phyloP scores from a whole-genome alignment of 176 grass and related monocot genomes.

The Guadua angustifolia region DNA sequence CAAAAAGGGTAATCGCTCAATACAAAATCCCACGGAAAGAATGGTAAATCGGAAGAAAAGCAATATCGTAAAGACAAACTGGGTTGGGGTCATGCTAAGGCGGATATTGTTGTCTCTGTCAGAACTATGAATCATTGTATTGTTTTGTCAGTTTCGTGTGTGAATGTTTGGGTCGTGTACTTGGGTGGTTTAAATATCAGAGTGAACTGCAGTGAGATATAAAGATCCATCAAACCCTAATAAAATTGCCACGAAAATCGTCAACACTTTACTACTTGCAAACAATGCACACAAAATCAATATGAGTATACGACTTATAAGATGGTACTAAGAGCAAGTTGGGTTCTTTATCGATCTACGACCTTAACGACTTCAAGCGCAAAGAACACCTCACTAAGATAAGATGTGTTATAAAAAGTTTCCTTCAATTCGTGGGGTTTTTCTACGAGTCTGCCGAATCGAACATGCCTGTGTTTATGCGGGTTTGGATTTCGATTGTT shows the following conservation, averaged over 20 bases:
- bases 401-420: background rate
- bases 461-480: background rate
- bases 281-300: background rate
- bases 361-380: background rate
- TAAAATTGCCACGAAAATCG: background rate
- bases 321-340: background rate
- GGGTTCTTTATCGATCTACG: background rate
- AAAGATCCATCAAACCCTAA: background rate
- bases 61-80: background rate
- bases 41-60: slow-evolving; percentile 33
- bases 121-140: background rate
- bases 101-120: background rate
- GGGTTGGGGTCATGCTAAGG: background rate
- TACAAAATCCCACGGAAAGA: slow-evolving; percentile 4
- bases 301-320: background rate
- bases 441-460: background rate
- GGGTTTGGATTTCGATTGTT: background rate
- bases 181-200: background rate
- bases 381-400: background rate
- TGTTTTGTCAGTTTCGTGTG: background rate
- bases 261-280: background rate
- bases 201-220: background rate
- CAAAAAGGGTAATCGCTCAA: background rate
- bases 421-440: background rate
- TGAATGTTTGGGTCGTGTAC: background rate